Evolutionary conservation across 345 rosid genomes (phyloP).

Genomic region (Lepidium aucheri): DNA sequence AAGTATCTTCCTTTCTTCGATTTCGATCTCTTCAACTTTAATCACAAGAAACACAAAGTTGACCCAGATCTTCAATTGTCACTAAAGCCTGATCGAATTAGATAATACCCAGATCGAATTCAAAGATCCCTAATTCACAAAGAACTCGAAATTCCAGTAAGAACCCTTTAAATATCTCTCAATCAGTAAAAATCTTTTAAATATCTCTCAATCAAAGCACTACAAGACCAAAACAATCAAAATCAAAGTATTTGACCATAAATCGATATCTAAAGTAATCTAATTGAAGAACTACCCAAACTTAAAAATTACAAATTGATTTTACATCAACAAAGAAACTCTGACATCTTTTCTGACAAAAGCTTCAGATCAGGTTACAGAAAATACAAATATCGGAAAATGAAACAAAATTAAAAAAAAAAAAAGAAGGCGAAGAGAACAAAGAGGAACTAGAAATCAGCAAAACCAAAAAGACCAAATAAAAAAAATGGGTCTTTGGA

Average conservation of each 20-base stretch:
- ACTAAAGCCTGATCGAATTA: not conserved
- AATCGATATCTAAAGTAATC: conserved; percentile 5
- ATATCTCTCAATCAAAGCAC: too few species aligned
- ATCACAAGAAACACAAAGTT: conserved; percentile 6
- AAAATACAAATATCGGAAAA: not conserved
- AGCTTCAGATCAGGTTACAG: conserved; percentile 15
- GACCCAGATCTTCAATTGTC: conserved; percentile 21
- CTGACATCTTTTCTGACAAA: conserved; percentile 14
- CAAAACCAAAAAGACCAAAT: not conserved
- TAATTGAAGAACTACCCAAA: not conserved
- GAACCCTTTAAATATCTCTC: not conserved
- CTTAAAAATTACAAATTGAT: not conserved
- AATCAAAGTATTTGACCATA: conserved; percentile 5
- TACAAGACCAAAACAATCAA: not conserved
- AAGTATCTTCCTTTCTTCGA: conserved; percentile 1
- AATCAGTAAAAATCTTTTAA: not conserved
- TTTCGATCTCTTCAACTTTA: conserved; percentile 10
- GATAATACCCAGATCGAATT: conserved; percentile 5
- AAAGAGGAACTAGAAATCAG: not conserved
- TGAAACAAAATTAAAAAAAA: not conserved
- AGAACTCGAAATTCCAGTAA: not conserved
- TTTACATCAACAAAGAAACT: not conserved
- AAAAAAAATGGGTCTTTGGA: not conserved
- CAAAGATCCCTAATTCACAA: conserved; percentile 14
- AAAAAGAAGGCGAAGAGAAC: not conserved